Percentiles rank a stretch among this genome's conserved stretches.
Evolutionary conservation across 1,284 basidiomycete species (phyloP).

Genomic region (Cryptococcus amylolentus): DNA sequence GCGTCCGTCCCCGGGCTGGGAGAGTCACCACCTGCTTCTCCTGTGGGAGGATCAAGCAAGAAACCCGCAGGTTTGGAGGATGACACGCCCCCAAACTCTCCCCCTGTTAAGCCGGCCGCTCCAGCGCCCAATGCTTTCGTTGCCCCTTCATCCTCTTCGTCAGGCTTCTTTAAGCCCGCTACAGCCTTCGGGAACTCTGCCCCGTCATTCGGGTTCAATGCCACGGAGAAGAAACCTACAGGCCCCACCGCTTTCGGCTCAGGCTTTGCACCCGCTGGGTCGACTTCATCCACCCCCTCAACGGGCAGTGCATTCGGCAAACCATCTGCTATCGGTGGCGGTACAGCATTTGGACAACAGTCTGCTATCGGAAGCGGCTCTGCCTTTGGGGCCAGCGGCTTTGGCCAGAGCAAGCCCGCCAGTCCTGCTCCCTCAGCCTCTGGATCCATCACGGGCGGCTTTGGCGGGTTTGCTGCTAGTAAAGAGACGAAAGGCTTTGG

Average conservation of each 20-base stretch:
- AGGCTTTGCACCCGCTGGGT: conserved; percentile 1
- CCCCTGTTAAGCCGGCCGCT: conserved; percentile 6
- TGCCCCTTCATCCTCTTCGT: conserved; percentile 6
- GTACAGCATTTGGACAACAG: conserved; percentile 27
- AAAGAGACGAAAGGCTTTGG: conserved; percentile 23
- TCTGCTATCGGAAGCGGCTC: conserved; percentile 13
- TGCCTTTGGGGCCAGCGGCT: conserved; percentile 5
- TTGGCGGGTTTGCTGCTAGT: conserved; percentile 37
- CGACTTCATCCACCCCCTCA: conserved; percentile 5
- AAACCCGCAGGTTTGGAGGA: conserved; percentile 15
- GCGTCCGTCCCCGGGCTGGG: conserved; percentile 28
- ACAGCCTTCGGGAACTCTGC: conserved; percentile 35
- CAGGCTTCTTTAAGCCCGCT: conserved; percentile 43
- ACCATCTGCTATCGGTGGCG: conserved; percentile 5
- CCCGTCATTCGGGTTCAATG: conserved; percentile 27
- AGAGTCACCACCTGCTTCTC: conserved; percentile 34
- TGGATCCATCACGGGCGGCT: conserved; percentile 33
- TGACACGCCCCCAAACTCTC: conserved; percentile 25
- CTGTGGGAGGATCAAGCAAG: conserved; percentile 9
- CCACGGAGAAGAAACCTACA: conserved; percentile 6
- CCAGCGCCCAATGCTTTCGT: conserved; percentile 1
- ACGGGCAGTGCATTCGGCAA: conserved; percentile 19
- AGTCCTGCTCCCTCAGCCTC: conserved; percentile 11
- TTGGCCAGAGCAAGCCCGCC: conserved; percentile 19
- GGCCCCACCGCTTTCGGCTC: conserved; percentile 9